Percentiles rank a stretch among this genome's conserved stretches.
phyloP scores from a whole-genome alignment of 2,329 filamentous ascomycete genomes.

The Grosmannia penicillata region DNA sequence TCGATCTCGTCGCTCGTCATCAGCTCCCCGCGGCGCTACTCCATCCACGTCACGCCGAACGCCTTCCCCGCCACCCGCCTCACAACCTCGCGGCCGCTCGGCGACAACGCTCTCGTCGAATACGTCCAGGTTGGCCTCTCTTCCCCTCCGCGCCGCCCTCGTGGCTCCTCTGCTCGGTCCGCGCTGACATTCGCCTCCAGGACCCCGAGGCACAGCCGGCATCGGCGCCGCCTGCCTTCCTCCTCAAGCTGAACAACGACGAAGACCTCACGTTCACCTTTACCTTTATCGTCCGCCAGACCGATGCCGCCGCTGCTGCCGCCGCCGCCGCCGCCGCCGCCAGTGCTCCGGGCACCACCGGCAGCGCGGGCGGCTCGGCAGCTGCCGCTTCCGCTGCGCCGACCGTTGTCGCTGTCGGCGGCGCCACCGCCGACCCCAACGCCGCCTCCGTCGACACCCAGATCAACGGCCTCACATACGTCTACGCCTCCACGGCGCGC shows the following conservation, averaged over 20 bases:
- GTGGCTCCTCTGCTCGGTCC: not conserved
- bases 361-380: conserved; percentile 5
- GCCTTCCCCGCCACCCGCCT: conserved; percentile 73
- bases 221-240: conserved; percentile 49
- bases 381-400: conserved; percentile 3
- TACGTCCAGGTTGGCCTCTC: conserved; percentile 84
- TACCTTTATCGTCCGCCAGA: conserved; percentile 63
- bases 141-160: not conserved
- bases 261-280: conserved; percentile 91
- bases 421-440: conserved; percentile 34
- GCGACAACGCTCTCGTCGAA: conserved; percentile 67
- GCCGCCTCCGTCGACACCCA: conserved; percentile 49
- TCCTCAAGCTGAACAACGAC: conserved; percentile 76
- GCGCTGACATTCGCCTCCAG: too few species aligned
- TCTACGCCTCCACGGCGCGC: conserved; percentile 70
- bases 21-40: conserved; percentile 62
- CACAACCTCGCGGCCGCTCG: conserved; percentile 52
- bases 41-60: conserved; percentile 72
- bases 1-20: conserved; percentile 73
- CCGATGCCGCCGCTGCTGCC: conserved; percentile 14
- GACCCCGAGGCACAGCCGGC: conserved; percentile 53
- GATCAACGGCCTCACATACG: conserved; percentile 82
- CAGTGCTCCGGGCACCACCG: conserved; percentile 10
- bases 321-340: conserved; percentile 14
- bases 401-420: too few species aligned